phyloP scores from a whole-genome alignment of 345 rosid species.

The Salix viminalis region DNA sequence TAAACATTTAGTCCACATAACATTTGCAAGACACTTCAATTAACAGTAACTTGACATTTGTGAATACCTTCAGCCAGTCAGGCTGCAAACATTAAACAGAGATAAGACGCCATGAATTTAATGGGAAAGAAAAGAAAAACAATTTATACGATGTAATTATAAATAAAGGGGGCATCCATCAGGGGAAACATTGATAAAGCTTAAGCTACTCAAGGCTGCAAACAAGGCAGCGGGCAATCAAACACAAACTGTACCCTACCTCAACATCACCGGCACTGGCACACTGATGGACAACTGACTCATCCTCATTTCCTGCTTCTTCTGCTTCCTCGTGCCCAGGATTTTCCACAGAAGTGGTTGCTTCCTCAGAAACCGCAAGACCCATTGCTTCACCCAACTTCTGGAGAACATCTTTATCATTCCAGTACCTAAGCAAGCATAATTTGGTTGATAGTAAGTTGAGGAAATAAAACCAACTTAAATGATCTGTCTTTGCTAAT shows the following conservation, averaged over 20 bases:
- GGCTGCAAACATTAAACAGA: no score
- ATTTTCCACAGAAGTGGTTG: slow-evolving; percentile 54
- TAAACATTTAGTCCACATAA: no score
- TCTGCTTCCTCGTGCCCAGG: slow-evolving; percentile 55
- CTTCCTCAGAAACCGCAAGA: slow-evolving; percentile 62
- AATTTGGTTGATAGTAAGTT: slow-evolving; percentile 5
- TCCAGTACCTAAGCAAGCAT: slow-evolving; percentile 70
- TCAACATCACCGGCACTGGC: slow-evolving; percentile 97
- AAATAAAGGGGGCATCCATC: not conserved
- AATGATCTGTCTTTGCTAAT: not conserved
- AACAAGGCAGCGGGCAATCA: not conserved
- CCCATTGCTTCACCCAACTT: slow-evolving; percentile 99
- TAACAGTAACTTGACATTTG: no score
- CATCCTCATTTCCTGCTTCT: slow-evolving; percentile 77
- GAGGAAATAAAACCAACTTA: not conserved
- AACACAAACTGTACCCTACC: slow-evolving; percentile 35
- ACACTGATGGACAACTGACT: slow-evolving; percentile 80
- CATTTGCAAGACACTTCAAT: no score
- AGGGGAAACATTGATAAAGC: not conserved
- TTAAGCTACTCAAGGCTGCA: not conserved
- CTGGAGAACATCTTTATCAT: slow-evolving; percentile 79
- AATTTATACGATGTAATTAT: not conserved
- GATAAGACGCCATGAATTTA: no score
- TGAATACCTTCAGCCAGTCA: no score
- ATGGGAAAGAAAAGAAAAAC: not conserved